Conservation (phyloP, 306 rosid species). For the Vigna mungo region DNA sequence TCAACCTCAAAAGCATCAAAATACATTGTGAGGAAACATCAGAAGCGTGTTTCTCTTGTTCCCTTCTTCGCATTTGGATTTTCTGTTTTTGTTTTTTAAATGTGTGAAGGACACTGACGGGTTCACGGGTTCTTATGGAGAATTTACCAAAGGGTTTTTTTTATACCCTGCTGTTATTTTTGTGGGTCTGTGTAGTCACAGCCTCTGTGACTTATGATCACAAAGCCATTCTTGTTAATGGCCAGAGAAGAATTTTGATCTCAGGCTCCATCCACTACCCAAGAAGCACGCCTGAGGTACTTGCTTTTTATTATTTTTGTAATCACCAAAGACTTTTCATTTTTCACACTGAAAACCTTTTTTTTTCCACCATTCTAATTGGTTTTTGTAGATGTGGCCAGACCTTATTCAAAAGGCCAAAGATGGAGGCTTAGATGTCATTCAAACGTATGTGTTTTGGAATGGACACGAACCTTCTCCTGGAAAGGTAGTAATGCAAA, state of each 20-base stretch:
- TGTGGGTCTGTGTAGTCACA: conserved; percentile 49
- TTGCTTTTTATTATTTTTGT: neutral
- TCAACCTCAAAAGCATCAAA: conserved; percentile 42
- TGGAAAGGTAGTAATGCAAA: conserved; percentile 74
- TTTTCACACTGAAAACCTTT: neutral
- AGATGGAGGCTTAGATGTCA: conserved; percentile 95
- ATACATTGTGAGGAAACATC: conserved; percentile 23
- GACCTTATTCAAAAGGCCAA: conserved; percentile 90
- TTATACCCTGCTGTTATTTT: conserved; percentile 24
- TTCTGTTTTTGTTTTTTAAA: neutral
- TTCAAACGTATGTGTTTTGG: conserved; percentile 96
- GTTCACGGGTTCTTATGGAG: conserved; percentile 50
- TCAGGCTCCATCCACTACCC: conserved; percentile 99
- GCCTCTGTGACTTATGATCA: conserved; percentile 79
- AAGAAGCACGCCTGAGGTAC: conserved; percentile 94
- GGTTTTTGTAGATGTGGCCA: conserved; percentile 87
- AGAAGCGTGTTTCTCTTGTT: conserved; percentile 2
- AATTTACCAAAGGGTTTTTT: conserved; percentile 21
- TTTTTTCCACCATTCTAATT: conserved; percentile 2
- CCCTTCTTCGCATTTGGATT: neutral
- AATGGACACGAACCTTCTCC: conserved; percentile 95
- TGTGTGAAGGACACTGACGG: conserved; percentile 42
- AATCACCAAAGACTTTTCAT: neutral
- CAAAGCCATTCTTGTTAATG: conserved; percentile 73
- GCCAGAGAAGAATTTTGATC: conserved; percentile 70